Conservation (phyloP, 2,329 filamentous ascomycete species). For the Lecanicillium sp. region DNA sequence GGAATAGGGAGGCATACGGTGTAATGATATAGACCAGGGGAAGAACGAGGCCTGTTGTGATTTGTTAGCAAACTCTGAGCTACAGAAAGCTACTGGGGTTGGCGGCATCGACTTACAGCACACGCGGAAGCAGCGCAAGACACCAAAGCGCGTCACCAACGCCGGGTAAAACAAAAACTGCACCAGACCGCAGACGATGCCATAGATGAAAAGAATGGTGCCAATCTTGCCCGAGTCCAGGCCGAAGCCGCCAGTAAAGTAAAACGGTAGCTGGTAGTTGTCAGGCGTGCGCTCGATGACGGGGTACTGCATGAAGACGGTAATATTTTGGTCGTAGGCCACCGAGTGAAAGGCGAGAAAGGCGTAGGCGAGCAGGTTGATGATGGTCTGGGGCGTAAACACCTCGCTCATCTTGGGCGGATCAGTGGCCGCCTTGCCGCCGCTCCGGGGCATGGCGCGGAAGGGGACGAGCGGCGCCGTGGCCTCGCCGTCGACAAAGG, state of each 20-base stretch:
- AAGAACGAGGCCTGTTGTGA: slow-evolving; percentile 48
- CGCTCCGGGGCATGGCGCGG: slow-evolving; percentile 16
- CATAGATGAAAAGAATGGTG: slow-evolving; percentile 77
- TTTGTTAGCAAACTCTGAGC: background rate
- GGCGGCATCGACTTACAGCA: slow-evolving; percentile 35
- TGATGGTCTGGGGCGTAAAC: slow-evolving; percentile 63
- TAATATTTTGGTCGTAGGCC: slow-evolving; percentile 79
- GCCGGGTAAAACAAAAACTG: slow-evolving; percentile 84
- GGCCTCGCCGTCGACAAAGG: slow-evolving; percentile 48
- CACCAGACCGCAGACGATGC: slow-evolving; percentile 67
- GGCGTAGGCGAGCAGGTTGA: slow-evolving; percentile 72
- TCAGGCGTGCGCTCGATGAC: slow-evolving; percentile 47
- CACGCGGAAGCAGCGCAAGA: slow-evolving; percentile 64
- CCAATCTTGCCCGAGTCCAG: slow-evolving; percentile 68
- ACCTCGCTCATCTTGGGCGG: slow-evolving; percentile 50
- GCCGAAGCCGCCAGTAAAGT: slow-evolving; percentile 78
- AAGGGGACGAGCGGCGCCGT: slow-evolving; percentile 45
- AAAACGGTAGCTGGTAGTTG: slow-evolving; percentile 62
- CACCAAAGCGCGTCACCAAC: slow-evolving; percentile 64
- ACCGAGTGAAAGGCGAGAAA: slow-evolving; percentile 76
- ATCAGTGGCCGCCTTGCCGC: slow-evolving; percentile 6
- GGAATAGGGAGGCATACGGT: slow-evolving; percentile 67
- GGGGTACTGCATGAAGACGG: slow-evolving; percentile 81
- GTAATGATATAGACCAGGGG: slow-evolving; percentile 74
- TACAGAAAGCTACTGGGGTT: background rate